Conservation (phyloP, 2,329 filamentous ascomycete genomes). For the Colletotrichum australisinense region DNA sequence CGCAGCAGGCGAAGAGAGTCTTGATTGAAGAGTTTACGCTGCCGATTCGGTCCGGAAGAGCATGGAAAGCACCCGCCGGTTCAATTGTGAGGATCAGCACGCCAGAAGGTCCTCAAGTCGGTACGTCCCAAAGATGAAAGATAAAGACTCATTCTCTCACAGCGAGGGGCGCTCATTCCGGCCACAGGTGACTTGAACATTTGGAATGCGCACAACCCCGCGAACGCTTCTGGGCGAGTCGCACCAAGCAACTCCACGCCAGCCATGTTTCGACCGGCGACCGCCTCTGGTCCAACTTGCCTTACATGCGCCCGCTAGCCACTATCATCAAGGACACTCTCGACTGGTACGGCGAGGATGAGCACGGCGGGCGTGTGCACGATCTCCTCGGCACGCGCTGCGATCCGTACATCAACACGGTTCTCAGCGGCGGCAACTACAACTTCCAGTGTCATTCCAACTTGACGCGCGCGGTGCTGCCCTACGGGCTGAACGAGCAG, state of each 20-base stretch:
- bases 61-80: conserved; percentile 77
- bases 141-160: no score
- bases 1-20: conserved; percentile 61
- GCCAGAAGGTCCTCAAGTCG: conserved; percentile 81
- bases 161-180: background rate
- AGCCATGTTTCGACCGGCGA: conserved; percentile 79
- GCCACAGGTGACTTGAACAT: conserved; percentile 80
- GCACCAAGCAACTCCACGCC: conserved; percentile 82
- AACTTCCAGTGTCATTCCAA: conserved; percentile 90
- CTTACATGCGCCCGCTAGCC: conserved; percentile 79
- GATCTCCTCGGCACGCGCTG: conserved; percentile 86
- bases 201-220: conserved; percentile 81
- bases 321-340: conserved; percentile 79
- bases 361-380: conserved; percentile 76
- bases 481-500: conserved; percentile 74
- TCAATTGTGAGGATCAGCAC: conserved; percentile 80
- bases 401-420: conserved; percentile 84
- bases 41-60: conserved; percentile 78
- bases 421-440: conserved; percentile 75
- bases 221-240: conserved; percentile 84
- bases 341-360: conserved; percentile 68
- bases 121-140: conserved; percentile 42
- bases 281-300: conserved; percentile 81
- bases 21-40: conserved; percentile 68
- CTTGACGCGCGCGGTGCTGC: conserved; percentile 77